Evolutionary conservation across 164 flowering plant genomes (phyloP), one percentile per base, ranked within the genome.

Genomic region (Liquidambar formosana): DNA sequence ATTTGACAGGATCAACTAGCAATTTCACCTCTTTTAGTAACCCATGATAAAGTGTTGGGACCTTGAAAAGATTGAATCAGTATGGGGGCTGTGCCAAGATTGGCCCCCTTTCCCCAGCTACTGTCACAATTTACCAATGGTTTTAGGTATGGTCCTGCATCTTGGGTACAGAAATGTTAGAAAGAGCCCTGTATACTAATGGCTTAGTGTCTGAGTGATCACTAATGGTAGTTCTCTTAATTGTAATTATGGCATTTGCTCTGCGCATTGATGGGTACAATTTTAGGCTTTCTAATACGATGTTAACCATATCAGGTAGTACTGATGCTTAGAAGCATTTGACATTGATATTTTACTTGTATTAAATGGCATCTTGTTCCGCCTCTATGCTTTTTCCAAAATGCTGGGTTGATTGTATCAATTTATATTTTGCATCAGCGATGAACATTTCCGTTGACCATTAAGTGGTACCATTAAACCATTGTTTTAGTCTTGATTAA

Each of bases 211-310:
- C 33, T 23, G 52, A 23, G 10, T 23, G 25, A 16, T 16, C 13
- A 10, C n/a, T 61, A 43, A 38, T 54, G 16, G 27, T 44, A n/a
- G 49, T 19, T n/a, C 21, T 43, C 11, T 23, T 57, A 25, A 27
- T 63, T 63, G 65, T 63, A 63, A 63, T 63, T 63, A 45, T 15
- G 65, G 27, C 65, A 10, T 19, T 51, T 45, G 6, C 65, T 19
- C 3, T 0, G 16, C 8, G 65, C 33, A 63, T 45, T 44, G 51
- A 63, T 45, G 48, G 14, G 28, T 63, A 63, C 33, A 22, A 45
- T 45, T 46, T 22, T 45, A 45, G 13, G 16, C 63, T 59, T n/a
- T 59, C 63, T 59, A 45, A 59, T 27, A 13, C 43, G 16, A 33
- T 38, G 33, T 59, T 59, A 28, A 33, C 41, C 41, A 33, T 33